A percentile compares a stretch with the other conserved stretches of the same genome.
Conservation (phyloP, 1,284 basidiomycete genomes). For the Trametes sp. region DNA sequence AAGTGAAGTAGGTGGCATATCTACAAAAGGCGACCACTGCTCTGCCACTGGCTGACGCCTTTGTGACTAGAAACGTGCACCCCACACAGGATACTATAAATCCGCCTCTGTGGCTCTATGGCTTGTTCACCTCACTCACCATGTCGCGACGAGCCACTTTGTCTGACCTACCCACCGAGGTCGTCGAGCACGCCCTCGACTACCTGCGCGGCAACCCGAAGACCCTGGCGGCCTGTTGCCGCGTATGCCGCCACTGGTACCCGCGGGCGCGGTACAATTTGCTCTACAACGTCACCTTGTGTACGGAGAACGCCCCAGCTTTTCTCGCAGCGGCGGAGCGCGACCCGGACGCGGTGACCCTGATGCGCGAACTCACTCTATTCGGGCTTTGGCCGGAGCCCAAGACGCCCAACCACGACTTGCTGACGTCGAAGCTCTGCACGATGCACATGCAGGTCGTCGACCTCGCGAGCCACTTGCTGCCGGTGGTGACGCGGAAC, state of each 20-base stretch:
- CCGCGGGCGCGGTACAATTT: conserved; percentile 27
- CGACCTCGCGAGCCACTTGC: conserved; percentile 6
- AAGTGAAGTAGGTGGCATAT: neutral
- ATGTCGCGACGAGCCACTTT: neutral
- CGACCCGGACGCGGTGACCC: conserved; percentile 23
- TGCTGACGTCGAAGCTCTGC: neutral
- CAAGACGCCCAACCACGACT: neutral
- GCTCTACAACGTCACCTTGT: conserved; percentile 21
- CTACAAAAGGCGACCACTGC: neutral
- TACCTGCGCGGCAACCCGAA: conserved; percentile 26
- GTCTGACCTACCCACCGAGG: conserved; percentile 30
- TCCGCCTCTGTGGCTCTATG: neutral
- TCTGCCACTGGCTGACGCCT: conserved; percentile 3
- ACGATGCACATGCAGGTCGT: conserved; percentile 15
- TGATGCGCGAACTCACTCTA: conserved; percentile 25
- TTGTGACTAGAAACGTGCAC: conserved; percentile 3
- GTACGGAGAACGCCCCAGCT: conserved; percentile 2
- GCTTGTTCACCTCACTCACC: neutral
- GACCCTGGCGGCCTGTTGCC: conserved; percentile 29
- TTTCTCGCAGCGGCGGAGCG: conserved; percentile 17
- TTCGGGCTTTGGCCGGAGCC: neutral
- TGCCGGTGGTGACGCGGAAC: neutral
- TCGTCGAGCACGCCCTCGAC: conserved; percentile 35
- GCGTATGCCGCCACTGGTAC: conserved; percentile 28
- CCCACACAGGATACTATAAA: neutral